Base-by-base conservation (phyloP, 441 rosid species). In the Manihot esculenta region DNA sequence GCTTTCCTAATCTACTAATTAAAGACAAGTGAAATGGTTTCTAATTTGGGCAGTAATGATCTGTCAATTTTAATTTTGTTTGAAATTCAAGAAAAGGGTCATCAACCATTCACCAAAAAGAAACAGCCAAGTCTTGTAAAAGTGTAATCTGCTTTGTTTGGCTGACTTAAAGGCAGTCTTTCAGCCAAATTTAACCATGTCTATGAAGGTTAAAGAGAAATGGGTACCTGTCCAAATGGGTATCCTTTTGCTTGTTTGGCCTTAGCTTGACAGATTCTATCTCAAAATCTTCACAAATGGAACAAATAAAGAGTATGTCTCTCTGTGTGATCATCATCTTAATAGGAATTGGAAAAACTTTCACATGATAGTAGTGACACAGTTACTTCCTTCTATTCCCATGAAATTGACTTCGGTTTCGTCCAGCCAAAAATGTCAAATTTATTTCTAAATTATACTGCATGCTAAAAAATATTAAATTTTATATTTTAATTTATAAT, bases 171-270 rank as follows among this genome's bases (percentile, higher is more conserved):
- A 67, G 54, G 26, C 48, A 21, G 30, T 38, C 62, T n/a, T 61
- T 30, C 23, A 54, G 54, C 55, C 15, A 7, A 45, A 68, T 56
- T 44, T 45, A 44, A 55, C 55, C 51, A 44, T 56, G 35, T 44
- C 26, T 18, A 41, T 10, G 69, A 68, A 41, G 55, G 50, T 23
- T 8, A 66, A 26, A 21, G 49, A 47, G 30, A 20, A 20, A 54
- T 11, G n/a, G 62, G 71, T 56, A 41, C 38, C 21, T 24, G 41
- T 47, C 9, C 20, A 59, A 27, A 33, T 33, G 4, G 4, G 66
- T 59, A 70, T 45, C 5, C 18, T n/a, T 24, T 47, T 44, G 5
- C 14, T 11, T 70, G 66, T 70, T 70, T 59, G 66, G 73, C 58
- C 57, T 58, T 59, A 30, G n/a, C 44, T 70, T 21, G 73, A 68